A percentile compares a stretch with the other conserved stretches of the same genome.
phyloP scores from a whole-genome alignment of 352 stramenopile species.

The Pythium coloratum region DNA sequence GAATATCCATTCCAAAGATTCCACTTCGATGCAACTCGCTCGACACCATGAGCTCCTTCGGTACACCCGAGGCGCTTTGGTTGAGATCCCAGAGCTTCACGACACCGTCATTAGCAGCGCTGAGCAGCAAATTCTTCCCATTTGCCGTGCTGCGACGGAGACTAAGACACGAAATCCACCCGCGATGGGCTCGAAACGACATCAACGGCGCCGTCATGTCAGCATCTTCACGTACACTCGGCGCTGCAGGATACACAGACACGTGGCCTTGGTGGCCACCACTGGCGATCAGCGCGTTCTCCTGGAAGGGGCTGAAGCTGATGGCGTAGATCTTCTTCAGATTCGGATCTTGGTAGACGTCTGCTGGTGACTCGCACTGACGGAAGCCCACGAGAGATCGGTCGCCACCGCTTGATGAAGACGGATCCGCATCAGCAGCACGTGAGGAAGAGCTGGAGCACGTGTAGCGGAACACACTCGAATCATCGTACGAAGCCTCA shows the following conservation, averaged over 20 bases:
- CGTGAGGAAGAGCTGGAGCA: not conserved
- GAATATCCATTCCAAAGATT: conserved; percentile 52
- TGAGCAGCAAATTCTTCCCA: conserved; percentile 42
- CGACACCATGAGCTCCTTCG: conserved; percentile 34
- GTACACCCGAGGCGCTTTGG: conserved; percentile 20
- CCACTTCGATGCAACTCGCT: conserved; percentile 41
- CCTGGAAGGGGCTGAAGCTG: conserved; percentile 41
- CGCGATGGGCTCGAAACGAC: conserved; percentile 52
- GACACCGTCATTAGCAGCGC: conserved; percentile 46
- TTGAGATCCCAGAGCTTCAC: conserved; percentile 65
- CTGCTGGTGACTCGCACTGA: conserved; percentile 1
- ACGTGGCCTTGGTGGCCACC: conserved; percentile 51
- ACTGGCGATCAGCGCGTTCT: conserved; percentile 38
- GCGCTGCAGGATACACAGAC: conserved; percentile 35
- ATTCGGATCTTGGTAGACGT: conserved; percentile 26
- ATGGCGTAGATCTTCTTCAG: conserved; percentile 51
- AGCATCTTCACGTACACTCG: conserved; percentile 12
- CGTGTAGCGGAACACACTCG: conserved; percentile 21
- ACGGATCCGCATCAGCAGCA: not conserved
- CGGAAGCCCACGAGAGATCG: conserved; percentile 28
- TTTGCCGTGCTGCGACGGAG: conserved; percentile 32
- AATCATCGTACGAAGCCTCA: conserved; percentile 12
- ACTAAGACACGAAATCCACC: conserved; percentile 53
- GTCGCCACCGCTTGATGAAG: conserved; percentile 3
- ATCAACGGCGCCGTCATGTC: conserved; percentile 31